Percentiles rank a stretch among this genome's conserved stretches.
These are phyloP conservation scores for Fusarium scirpi DNA, from an alignment of 2,329 filamentous ascomycete genomes.

Conservation along the genomic window DNA sequence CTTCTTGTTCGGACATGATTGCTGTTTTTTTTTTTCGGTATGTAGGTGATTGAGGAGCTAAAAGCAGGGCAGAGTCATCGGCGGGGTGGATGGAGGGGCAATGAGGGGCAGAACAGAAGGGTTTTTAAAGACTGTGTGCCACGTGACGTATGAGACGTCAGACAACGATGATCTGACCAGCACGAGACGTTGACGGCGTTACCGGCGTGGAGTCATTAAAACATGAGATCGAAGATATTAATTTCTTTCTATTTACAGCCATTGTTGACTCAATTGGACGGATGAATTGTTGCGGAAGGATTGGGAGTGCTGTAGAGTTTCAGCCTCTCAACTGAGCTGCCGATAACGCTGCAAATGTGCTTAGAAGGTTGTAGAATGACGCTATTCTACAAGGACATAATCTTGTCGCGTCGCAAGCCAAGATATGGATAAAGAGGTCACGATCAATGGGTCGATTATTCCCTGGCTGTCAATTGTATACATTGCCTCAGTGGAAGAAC, in stretches of 20 bases:
- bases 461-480: background rate
- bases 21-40: background rate
- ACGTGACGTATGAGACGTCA: constrained; percentile 11
- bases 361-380: background rate
- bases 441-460: background rate
- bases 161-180: constrained; percentile 2
- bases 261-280: background rate
- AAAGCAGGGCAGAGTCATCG: constrained; percentile 4
- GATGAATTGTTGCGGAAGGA: background rate
- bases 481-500: background rate
- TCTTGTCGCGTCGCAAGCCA: background rate
- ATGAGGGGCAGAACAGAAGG: constrained; percentile 11
- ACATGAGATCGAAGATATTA: background rate
- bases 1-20: constrained; percentile 10
- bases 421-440: background rate
- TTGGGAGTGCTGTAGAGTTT: background rate
- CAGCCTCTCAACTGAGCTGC: background rate
- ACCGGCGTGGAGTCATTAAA: constrained; percentile 2
- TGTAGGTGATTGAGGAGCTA: background rate
- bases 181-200: background rate
- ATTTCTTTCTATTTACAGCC: background rate
- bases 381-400: background rate
- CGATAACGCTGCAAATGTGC: background rate
- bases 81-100: constrained; percentile 28
- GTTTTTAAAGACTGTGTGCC: constrained; percentile 9